phyloP scores from a whole-genome alignment of 192 early-diverging fungal species.

The Podila horticola region DNA sequence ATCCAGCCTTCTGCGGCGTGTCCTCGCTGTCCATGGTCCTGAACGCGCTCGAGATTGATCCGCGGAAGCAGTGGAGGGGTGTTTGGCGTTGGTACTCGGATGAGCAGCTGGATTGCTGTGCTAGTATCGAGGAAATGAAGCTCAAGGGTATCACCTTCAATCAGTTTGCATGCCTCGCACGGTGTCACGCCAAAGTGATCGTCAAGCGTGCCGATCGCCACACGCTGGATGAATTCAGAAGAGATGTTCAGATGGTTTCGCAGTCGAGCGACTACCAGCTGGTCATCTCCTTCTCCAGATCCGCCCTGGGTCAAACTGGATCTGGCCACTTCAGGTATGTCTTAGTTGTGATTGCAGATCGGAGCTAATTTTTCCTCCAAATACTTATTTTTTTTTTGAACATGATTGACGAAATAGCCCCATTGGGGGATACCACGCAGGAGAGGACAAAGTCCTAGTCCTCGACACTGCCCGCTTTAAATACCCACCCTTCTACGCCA shows the following conservation, averaged over 20 bases:
- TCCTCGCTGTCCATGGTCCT: conserved; percentile 94
- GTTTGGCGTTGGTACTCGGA: conserved; percentile 78
- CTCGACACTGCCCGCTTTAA: conserved; percentile 92
- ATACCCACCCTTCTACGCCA: conserved; percentile 90
- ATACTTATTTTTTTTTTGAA: conserved; percentile 5
- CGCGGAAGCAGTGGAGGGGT: conserved; percentile 89
- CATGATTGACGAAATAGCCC: conserved; percentile 51
- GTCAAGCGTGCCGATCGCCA: conserved; percentile 75
- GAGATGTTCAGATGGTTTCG: conserved; percentile 76
- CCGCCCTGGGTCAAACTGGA: conserved; percentile 85
- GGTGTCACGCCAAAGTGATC: conserved; percentile 84
- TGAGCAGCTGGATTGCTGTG: conserved; percentile 79
- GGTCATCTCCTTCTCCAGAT: conserved; percentile 88
- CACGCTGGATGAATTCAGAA: conserved; percentile 80
- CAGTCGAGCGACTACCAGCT: conserved; percentile 81
- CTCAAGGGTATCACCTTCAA: conserved; percentile 89
- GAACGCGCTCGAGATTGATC: conserved; percentile 93
- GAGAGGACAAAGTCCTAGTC: conserved; percentile 79
- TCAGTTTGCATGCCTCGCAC: conserved; percentile 91
- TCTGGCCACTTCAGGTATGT: conserved; percentile 85
- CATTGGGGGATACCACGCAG: conserved; percentile 84
- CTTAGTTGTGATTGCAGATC: neutral
- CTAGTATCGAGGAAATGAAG: conserved; percentile 76
- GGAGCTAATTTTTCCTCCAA: neutral
- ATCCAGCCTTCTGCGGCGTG: conserved; percentile 90